Percentiles rank a stretch among this genome's conserved stretches.
These are phyloP conservation scores for Hericium alpestre DNA, from an alignment of 768 basidiomycete species.

Conservation along the genomic window DNA sequence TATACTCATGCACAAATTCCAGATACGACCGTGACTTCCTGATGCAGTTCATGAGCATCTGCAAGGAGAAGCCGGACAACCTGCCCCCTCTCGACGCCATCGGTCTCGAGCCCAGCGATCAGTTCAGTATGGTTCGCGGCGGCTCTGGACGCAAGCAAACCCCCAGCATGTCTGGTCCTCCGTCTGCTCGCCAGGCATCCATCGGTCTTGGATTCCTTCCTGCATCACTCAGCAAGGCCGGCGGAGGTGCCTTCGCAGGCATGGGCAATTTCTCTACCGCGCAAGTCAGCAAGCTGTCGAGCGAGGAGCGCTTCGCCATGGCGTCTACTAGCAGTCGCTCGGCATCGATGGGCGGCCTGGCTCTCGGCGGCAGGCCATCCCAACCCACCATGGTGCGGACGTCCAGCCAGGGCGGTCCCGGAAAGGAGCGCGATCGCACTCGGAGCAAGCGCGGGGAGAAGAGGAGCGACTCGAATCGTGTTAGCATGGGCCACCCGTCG, in stretches of 20 bases:
- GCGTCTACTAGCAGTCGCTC: constrained; percentile 35
- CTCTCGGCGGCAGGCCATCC: constrained; percentile 40
- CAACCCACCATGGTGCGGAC: constrained; percentile 51
- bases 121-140: constrained; percentile 46
- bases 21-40: constrained; percentile 98
- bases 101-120: constrained; percentile 74
- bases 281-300: constrained; percentile 41
- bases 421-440: constrained; percentile 46
- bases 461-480: constrained; percentile 47
- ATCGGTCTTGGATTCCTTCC: constrained; percentile 37
- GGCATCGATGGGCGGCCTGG: constrained; percentile 41
- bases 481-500: constrained; percentile 21
- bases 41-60: constrained; percentile 89
- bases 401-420: constrained; percentile 36
- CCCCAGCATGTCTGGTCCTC: constrained; percentile 18
- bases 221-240: constrained; percentile 24
- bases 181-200: constrained; percentile 36
- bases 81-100: constrained; percentile 85
- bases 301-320: constrained; percentile 57
- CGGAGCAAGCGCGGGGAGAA: constrained; percentile 73
- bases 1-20: not conserved
- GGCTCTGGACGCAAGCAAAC: constrained; percentile 54
- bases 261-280: constrained; percentile 63
- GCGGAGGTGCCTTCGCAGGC: constrained; percentile 23
- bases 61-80: constrained; percentile 88